Conservation (phyloP, 2,329 filamentous ascomycete species). For the Magnaporthales sp. region DNA sequence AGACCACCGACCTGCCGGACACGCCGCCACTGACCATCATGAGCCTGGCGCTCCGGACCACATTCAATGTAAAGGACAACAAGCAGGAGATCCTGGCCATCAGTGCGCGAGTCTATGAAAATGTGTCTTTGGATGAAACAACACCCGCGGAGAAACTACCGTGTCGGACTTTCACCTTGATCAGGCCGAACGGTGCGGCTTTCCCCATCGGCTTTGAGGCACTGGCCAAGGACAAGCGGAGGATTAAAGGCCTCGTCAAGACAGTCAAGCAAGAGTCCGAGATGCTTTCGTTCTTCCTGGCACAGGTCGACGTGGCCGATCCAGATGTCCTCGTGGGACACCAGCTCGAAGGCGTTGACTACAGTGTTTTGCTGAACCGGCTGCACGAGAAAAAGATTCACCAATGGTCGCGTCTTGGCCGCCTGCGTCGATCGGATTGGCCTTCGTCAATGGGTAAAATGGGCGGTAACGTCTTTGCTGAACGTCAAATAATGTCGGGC, state of each 20-base stretch:
- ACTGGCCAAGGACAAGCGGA: conserved; percentile 59
- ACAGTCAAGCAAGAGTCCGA: conserved; percentile 77
- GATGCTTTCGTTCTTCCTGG: conserved; percentile 80
- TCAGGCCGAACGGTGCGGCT: conserved; percentile 62
- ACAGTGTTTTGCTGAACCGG: conserved; percentile 80
- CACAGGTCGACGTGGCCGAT: conserved; percentile 78
- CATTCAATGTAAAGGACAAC: conserved; percentile 84
- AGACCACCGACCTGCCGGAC: conserved; percentile 67
- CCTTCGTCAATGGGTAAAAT: conserved; percentile 78
- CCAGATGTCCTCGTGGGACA: conserved; percentile 93
- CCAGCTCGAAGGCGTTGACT: conserved; percentile 94
- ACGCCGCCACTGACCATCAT: conserved; percentile 88
- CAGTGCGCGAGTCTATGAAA: conserved; percentile 87
- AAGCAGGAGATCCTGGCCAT: conserved; percentile 93
- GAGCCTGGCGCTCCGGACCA: conserved; percentile 83
- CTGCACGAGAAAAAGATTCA: conserved; percentile 85
- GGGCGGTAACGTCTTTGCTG: conserved; percentile 84
- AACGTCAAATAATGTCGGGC: conserved; percentile 82
- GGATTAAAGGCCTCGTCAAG: conserved; percentile 60
- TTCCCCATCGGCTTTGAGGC: conserved; percentile 86
- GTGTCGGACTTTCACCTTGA: conserved; percentile 83
- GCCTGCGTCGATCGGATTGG: conserved; percentile 78
- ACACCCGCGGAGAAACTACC: conserved; percentile 82
- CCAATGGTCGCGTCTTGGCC: conserved; percentile 88
- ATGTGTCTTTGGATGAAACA: conserved; percentile 78